Conservation (phyloP, 1,139 yeast species). For the Blastobotrys petasosporus region DNA sequence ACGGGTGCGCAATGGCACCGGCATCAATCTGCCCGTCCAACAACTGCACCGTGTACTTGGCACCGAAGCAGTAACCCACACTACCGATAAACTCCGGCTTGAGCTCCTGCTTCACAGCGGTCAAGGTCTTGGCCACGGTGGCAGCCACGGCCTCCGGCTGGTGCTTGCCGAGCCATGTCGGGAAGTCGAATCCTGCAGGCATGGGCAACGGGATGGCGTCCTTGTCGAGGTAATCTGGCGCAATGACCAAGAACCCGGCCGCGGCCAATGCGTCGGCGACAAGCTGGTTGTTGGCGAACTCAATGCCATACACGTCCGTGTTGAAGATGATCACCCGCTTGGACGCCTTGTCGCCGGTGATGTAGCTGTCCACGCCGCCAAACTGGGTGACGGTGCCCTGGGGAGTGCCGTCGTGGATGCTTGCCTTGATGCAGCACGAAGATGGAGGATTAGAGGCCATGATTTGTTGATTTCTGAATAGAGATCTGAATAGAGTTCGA, state of each 20-base stretch:
- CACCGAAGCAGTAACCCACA: constrained; percentile 84
- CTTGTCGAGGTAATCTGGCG: constrained; percentile 67
- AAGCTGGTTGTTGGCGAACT: constrained; percentile 48
- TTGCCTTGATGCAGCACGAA: too few relatives aligned
- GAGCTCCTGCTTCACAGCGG: constrained; percentile 36
- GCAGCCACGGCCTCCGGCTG: constrained; percentile 41
- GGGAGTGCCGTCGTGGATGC: too few relatives aligned
- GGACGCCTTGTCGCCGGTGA: constrained; percentile 44
- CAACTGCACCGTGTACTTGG: constrained; percentile 55
- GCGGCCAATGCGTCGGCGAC: constrained; percentile 67
- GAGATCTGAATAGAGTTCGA: too few relatives aligned
- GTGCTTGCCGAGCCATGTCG: constrained; percentile 53
- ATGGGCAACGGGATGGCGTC: constrained; percentile 39
- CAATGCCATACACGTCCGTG: constrained; percentile 60
- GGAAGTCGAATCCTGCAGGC: constrained; percentile 32
- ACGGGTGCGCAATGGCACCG: constrained; percentile 79
- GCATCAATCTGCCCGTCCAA: constrained; percentile 44
- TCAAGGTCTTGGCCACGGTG: constrained; percentile 42
- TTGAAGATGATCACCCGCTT: constrained; percentile 50
- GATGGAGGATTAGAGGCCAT: too few relatives aligned
- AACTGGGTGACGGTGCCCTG: constrained; percentile 29
- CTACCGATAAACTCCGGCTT: constrained; percentile 51
- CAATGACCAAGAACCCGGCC: constrained; percentile 55
- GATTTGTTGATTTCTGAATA: too few relatives aligned
- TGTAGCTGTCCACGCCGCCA: constrained; percentile 51